phyloP scores from a whole-genome alignment of 768 basidiomycete genomes.

The Boletus bicolor region DNA sequence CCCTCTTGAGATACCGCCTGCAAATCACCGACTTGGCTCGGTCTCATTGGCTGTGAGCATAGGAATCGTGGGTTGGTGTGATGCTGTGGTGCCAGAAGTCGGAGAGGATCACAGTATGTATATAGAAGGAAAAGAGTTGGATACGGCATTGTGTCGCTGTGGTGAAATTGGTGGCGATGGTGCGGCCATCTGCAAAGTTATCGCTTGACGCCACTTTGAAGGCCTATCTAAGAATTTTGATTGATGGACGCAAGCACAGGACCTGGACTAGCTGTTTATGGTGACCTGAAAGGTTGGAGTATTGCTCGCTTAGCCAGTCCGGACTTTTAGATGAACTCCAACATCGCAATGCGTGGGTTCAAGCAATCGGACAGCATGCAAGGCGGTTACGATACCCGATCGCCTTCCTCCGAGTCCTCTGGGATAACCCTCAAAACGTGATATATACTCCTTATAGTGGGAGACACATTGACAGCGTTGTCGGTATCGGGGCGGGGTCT shows the following conservation, averaged over 20 bases:
- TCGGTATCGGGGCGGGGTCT: conserved; percentile 23
- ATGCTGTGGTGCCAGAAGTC: conserved; percentile 41
- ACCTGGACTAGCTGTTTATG: conserved; percentile 11
- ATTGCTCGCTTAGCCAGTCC: too few species aligned
- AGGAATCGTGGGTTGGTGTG: conserved; percentile 48
- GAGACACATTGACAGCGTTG: conserved; percentile 40
- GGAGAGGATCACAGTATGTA: conserved; percentile 23
- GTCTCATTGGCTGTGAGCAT: conserved; percentile 41
- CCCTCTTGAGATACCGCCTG: conserved; percentile 40
- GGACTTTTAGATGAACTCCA: too few species aligned
- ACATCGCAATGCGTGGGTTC: conserved; percentile 25
- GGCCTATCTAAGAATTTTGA: too few species aligned
- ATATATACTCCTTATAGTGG: conserved; percentile 36
- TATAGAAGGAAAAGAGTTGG: conserved; percentile 28
- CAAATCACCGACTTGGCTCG: conserved; percentile 46
- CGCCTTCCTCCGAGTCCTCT: conserved; percentile 43
- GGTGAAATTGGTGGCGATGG: conserved; percentile 42
- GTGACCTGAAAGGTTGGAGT: too few species aligned
- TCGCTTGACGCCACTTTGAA: too few species aligned
- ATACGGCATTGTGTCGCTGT: conserved; percentile 30
- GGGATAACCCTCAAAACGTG: conserved; percentile 31
- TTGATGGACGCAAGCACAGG: too few species aligned
- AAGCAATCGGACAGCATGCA: conserved; percentile 33
- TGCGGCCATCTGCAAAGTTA: conserved; percentile 36
- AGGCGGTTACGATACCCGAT: conserved; percentile 33